A percentile compares a stretch with the other conserved stretches of the same genome.
Evolutionary conservation across 805 yeast genomes (phyloP).

Genomic region (Jamesozyma piceae): DNA sequence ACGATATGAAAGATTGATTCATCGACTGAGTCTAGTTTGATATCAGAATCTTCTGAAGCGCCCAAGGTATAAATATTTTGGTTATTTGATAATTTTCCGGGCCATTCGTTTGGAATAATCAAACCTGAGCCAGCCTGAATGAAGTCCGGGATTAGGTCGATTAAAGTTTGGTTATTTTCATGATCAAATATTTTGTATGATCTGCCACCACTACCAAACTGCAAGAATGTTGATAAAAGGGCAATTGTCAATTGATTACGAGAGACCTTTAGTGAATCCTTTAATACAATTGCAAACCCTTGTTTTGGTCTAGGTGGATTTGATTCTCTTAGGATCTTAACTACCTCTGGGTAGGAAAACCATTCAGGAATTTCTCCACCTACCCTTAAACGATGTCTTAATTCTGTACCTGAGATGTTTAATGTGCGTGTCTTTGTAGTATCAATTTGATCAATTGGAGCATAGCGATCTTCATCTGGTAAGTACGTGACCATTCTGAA

Average conservation of each 20-base stretch:
- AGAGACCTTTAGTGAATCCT: conserved; percentile 52
- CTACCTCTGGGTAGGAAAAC: conserved; percentile 97
- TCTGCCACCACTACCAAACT: conserved; percentile 80
- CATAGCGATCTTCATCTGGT: conserved; percentile 90
- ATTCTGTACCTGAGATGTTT: conserved; percentile 90
- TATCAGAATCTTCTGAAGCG: conserved; percentile 40
- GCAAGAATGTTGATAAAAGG: conserved; percentile 81
- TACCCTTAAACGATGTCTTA: conserved; percentile 75
- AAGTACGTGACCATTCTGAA: conserved; percentile 94
- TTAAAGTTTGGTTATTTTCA: conserved; percentile 55
- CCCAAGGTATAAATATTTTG: conserved; percentile 37
- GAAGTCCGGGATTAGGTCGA: conserved; percentile 38
- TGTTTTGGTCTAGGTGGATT: conserved; percentile 87
- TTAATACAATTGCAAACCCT: conserved; percentile 73
- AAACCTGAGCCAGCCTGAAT: conserved; percentile 85
- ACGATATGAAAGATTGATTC: conserved; percentile 60
- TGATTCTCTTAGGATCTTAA: conserved; percentile 76
- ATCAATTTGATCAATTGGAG: conserved; percentile 88
- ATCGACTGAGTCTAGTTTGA: conserved; percentile 45
- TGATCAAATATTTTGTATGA: conserved; percentile 46
- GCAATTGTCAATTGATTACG: conserved; percentile 67
- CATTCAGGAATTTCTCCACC: conserved; percentile 90
- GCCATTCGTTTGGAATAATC: conserved; percentile 41
- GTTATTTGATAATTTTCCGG: conserved; percentile 6
- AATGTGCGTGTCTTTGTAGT: conserved; percentile 63